Base-by-base conservation (phyloP, 2,329 filamentous ascomycete genomes). In the Alternaria atra region DNA sequence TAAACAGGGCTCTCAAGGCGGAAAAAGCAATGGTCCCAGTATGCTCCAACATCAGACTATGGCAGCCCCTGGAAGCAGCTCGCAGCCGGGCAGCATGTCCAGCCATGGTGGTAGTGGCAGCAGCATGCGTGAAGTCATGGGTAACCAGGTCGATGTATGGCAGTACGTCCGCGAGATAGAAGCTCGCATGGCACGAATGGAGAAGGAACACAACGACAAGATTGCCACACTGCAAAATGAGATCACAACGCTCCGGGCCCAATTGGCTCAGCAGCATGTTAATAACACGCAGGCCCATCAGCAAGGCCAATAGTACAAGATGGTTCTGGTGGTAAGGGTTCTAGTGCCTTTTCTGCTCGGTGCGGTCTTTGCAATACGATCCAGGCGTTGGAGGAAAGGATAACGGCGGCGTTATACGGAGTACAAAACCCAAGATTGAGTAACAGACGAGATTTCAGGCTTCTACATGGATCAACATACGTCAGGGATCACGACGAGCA, bases 141-240 rank as follows among this genome's bases (percentile, higher is more conserved):
- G 53, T 80, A 87, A 64, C 29, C 70, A 73, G 13, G 61, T 74
- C 29, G 89, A 88, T 42, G 81, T 94, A 8, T 93, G 90, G 90
- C 81, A 84, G 4, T 93, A 93, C 70, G 86, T 94, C 34, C 88
- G 92, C 58, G 85, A 84, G 17, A 81, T 94, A 51, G 91, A 94
- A 72, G 85, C 71, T 34, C 76, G 80, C 17, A 80, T 84, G 74
- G 74, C 76, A 17, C 70, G 79, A 27, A 82, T 81, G 77, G 78
- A 81, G 58, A 81, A 84, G 67, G 83, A 84, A 58, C 80, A 84
- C 64, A 80, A 82, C 55, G 68, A 80, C 51, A 79, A 80, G 50
- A 82, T 84, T 44, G 71, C 73, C 8, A 73, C 77, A 8, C 61
- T 84, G 68, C 79, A 83, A 62, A 80, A 80, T 46, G 82, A 84